Evolutionary conservation across 2,329 filamentous ascomycete species (phyloP).

Genomic region (Alternaria ethzedia): DNA sequence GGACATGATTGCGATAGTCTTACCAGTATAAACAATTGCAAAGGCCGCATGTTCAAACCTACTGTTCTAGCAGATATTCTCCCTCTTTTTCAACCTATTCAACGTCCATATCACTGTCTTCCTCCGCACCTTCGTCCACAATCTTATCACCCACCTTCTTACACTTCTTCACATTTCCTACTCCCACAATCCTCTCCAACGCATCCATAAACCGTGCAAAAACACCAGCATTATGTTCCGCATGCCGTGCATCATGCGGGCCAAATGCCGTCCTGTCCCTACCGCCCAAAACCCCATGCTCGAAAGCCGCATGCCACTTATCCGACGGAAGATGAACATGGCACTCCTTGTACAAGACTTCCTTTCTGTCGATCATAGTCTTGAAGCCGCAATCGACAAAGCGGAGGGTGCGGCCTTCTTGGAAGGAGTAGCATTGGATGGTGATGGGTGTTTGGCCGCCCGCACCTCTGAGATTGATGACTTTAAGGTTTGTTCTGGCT

Average conservation of each 20-base stretch:
- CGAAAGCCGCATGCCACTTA: not conserved
- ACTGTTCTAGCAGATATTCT: not conserved
- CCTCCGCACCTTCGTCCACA: not conserved
- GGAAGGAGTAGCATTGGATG: not conserved
- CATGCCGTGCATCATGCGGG: not conserved
- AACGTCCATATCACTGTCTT: not conserved
- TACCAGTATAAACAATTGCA: not conserved
- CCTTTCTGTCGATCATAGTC: too few relatives aligned
- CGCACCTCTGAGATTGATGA: not conserved
- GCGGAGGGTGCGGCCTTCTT: not conserved
- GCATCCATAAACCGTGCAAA: not conserved
- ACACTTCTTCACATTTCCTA: accelerated
- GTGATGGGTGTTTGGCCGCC: not conserved
- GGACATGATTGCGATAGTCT: not conserved
- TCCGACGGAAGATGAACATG: not conserved
- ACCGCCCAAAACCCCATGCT: accelerated
- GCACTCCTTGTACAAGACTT: not conserved
- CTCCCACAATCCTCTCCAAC: not conserved
- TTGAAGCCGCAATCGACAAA: not conserved
- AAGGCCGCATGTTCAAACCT: not conserved
- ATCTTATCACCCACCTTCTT: not conserved
- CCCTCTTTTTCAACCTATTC: not conserved
- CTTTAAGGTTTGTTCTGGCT: accelerated
- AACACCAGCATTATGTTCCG: not conserved
- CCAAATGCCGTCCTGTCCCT: not conserved